Evolutionary conservation across 495 filamentous ascomycete genomes (phyloP).

Genomic region (Lasiosphaeria miniovina): DNA sequence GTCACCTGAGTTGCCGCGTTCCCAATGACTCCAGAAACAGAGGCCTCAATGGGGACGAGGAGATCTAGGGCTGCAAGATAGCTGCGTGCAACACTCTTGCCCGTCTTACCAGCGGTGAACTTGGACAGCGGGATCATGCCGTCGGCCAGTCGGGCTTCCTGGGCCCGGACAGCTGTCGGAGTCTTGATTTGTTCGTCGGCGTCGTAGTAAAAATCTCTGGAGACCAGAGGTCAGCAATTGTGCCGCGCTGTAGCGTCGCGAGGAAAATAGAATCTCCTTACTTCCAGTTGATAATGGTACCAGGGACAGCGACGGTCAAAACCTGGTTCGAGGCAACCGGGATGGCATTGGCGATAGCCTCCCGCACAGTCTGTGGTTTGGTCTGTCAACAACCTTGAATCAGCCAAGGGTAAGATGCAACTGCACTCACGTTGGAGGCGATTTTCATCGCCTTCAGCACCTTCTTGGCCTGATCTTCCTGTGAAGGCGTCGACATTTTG

Average conservation of each 20-base stretch:
- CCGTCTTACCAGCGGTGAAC: not conserved
- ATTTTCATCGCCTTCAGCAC: no score
- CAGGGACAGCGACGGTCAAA: not conserved
- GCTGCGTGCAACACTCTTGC: not conserved
- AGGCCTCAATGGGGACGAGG: not conserved
- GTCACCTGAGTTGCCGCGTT: not conserved
- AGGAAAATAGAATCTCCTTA: not conserved
- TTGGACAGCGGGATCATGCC: not conserved
- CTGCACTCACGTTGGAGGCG: no score
- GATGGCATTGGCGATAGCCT: not conserved
- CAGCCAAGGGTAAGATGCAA: no score
- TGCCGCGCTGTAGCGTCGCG: no score
- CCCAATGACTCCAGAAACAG: not conserved
- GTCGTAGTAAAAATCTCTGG: not conserved
- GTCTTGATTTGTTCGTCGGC: not conserved
- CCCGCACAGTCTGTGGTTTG: not conserved
- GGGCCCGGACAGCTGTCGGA: not conserved
- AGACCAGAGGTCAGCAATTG: no score
- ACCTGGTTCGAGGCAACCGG: not conserved
- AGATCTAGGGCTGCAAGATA: not conserved
- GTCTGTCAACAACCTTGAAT: no score
- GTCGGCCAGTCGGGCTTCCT: not conserved
- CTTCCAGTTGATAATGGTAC: not conserved
- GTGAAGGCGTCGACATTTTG: no score
- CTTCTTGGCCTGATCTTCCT: no score